phyloP scores from a whole-genome alignment of 2,329 filamentous ascomycete species.

The Ascochyta clinopodiicola region DNA sequence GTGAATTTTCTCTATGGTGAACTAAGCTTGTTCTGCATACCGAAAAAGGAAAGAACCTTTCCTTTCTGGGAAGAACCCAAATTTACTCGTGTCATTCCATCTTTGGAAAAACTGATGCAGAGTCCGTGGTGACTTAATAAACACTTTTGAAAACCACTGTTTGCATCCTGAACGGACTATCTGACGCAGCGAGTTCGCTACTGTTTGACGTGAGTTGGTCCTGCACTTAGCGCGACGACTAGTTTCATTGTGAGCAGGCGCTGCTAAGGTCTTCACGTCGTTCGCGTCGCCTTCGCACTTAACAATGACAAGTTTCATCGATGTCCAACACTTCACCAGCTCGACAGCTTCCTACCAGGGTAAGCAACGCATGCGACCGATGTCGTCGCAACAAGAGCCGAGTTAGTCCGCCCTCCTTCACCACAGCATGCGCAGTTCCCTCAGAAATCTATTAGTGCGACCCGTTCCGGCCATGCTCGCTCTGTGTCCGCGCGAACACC shows the following conservation, averaged over 20 bases:
- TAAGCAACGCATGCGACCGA: conserved; percentile 20
- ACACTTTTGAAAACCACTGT: no score
- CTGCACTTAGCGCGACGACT: neutral
- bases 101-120: no score
- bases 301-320: neutral
- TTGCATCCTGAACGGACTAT: no score
- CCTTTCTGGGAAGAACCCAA: no score
- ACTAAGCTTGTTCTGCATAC: no score
- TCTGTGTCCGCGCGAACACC: conserved; percentile 41
- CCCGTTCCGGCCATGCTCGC: conserved; percentile 42
- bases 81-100: no score
- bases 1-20: no score
- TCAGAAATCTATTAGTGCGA: conserved; percentile 39
- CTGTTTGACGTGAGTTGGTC: neutral
- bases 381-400: conserved; percentile 19
- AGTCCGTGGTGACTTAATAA: no score
- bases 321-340: conserved; percentile 1
- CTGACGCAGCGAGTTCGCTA: no score
- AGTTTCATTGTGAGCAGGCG: neutral
- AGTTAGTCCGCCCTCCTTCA: conserved; percentile 6
- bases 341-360: conserved; percentile 12
- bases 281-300: neutral
- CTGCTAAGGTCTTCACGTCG: neutral
- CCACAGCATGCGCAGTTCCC: neutral
- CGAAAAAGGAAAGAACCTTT: no score